Evolutionary conservation across 768 basidiomycete genomes (phyloP), one percentile per base, ranked within the genome.

Genomic region (Tricholoma sp.): DNA sequence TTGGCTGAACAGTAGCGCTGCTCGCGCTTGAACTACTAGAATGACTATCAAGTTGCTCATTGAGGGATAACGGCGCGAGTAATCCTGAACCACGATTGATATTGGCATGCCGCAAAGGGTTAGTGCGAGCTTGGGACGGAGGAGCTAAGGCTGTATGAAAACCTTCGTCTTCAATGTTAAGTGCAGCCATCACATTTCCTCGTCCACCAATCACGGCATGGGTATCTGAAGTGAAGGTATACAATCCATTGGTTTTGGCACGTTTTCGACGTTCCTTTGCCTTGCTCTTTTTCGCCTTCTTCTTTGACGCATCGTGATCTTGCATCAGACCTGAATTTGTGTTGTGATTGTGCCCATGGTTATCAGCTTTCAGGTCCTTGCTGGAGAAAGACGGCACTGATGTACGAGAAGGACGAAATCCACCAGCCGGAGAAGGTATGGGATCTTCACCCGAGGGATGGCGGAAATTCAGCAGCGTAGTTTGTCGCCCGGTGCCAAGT

Each of bases 331-430:
- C 50, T 11, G 47, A 7, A 3, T 48, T 6, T 3, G 47, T n/a
- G 47, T 31, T 41, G 29, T 53, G 36, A 58, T 59, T 49, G 2
- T 18, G 42, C 41, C 31, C 50, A 36, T 53, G 24, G n/a, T 18
- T 74, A 77, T 51, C 80, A 70, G 85, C 85, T 85, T 24, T 80
- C 57, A 61, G 83, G 78, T 12, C 5, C 31, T 13, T 9, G 31
- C 47, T 8, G 32, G 47, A 48, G 47, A 31, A 31, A n/a, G 47
- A 32, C 17, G n/a, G 10, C 13, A 13, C 9, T 8, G 15, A 32
- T 8, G 47, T 9, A n/a, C 31, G 47, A 49, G 47, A 49, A 32
- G 29, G 28, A 7, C 6, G n/a, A 8, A n/a, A n/a, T 32, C 47
- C 29, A 49, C 32, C 47, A 13, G 2, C 31, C 20, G 3, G 17